phyloP scores from a whole-genome alignment of 306 rosid genomes.

The Corylus avellana region DNA sequence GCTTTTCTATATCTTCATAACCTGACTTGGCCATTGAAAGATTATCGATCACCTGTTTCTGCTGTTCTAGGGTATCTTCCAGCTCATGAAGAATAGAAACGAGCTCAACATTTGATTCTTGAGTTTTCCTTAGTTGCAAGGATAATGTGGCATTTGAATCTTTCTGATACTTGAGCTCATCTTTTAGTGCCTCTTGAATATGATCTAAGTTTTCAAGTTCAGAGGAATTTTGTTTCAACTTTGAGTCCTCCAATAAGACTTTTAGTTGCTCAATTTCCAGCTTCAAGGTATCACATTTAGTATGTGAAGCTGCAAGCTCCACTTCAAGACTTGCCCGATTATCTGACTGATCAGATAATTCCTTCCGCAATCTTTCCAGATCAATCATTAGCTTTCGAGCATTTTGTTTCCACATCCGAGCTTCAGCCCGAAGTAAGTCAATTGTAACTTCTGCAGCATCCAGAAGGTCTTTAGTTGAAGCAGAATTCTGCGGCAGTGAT shows the following conservation, averaged over 20 bases:
- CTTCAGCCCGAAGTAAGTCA: conserved; percentile 78
- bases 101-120: conserved; percentile 81
- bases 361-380: conserved; percentile 57
- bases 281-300: conserved; percentile 52
- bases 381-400: conserved; percentile 77
- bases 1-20: conserved; percentile 30
- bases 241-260: conserved; percentile 39
- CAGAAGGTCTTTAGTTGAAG: conserved; percentile 31
- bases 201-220: conserved; percentile 44
- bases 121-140: conserved; percentile 72
- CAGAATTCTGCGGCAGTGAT: conserved; percentile 9
- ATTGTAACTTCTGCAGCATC: conserved; percentile 57
- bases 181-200: conserved; percentile 50
- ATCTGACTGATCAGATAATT: conserved; percentile 61
- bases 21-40: conserved; percentile 38
- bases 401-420: conserved; percentile 91
- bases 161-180: conserved; percentile 72
- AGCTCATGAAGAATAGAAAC: conserved; percentile 85
- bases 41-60: conserved; percentile 60
- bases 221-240: conserved; percentile 33
- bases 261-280: conserved; percentile 61
- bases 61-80: conserved; percentile 68
- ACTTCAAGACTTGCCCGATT: conserved; percentile 45
- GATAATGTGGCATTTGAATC: conserved; percentile 67
- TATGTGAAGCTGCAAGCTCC: conserved; percentile 58